These are phyloP conservation scores for Oryza australiensis DNA, from an alignment of 176 grass and related monocot species.

Conservation along the genomic window DNA sequence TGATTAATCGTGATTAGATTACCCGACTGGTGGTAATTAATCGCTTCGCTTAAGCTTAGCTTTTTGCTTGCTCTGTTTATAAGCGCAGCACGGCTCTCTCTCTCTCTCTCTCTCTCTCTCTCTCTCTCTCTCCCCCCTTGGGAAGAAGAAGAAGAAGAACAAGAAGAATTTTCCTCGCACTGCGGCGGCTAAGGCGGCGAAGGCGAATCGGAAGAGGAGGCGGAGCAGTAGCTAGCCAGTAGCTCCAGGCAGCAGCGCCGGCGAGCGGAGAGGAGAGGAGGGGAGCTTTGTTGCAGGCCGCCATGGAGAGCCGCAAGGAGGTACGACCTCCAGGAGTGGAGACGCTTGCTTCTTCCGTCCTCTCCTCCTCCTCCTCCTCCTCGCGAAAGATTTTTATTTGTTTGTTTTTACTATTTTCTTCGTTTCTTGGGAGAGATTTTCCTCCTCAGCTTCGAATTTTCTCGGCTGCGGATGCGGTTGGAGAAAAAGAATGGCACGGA, in stretches of 20 bases:
- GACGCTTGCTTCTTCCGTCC: not conserved
- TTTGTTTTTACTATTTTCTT: not conserved
- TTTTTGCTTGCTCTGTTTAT: not conserved
- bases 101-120: not conserved
- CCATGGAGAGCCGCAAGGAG: slow-evolving; percentile 74
- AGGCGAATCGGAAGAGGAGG: too few species aligned
- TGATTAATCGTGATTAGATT: not conserved
- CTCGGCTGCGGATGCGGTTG: not conserved
- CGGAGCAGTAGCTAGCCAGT: too few species aligned
- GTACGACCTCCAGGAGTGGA: not conserved
- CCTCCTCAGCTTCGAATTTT: not conserved
- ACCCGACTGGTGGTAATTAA: not conserved
- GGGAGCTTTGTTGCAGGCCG: not conserved
- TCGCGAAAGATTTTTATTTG: not conserved
- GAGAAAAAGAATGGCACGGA: not conserved
- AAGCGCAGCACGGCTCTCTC: not conserved
- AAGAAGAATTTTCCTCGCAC: not conserved
- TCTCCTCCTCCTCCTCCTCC: not conserved
- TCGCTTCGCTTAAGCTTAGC: not conserved
- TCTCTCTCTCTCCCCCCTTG: not conserved
- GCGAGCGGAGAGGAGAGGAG: not conserved
- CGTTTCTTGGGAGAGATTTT: not conserved
- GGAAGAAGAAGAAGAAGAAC: too few species aligned
- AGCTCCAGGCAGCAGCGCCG: not conserved
- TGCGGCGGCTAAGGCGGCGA: too few species aligned